phyloP scores from a whole-genome alignment of 169 alveolate genomes.

The Babesia sp. region DNA sequence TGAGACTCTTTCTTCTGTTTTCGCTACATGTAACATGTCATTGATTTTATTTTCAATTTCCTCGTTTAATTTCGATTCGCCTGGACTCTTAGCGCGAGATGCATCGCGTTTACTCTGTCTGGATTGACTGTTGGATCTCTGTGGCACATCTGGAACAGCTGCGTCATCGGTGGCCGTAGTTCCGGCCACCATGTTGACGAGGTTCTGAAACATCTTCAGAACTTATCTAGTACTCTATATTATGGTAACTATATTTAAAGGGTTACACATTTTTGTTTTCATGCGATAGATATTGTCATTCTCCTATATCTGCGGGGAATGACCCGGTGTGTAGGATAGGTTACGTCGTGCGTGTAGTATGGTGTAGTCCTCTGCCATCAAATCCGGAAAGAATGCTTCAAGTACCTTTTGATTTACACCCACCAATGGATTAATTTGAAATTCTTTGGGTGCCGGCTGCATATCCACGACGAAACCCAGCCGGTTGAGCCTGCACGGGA shows the following conservation, averaged over 20 bases:
- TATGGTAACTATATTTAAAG: background rate
- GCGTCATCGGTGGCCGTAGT: background rate
- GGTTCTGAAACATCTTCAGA: slow-evolving; percentile 2
- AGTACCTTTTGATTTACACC: slow-evolving; percentile 4
- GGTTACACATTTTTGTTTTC: background rate
- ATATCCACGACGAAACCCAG: slow-evolving; percentile 38
- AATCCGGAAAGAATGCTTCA: slow-evolving; percentile 51
- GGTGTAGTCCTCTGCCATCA: slow-evolving; percentile 47
- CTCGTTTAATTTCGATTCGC: background rate
- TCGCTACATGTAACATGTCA: slow-evolving; percentile 12
- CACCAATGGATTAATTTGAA: slow-evolving; percentile 39
- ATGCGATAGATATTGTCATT: slow-evolving; percentile 20
- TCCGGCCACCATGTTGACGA: slow-evolving; percentile 23
- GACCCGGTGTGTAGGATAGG: background rate
- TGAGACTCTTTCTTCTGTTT: slow-evolving; percentile 26
- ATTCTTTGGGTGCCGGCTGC: slow-evolving; percentile 41
- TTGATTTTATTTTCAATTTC: background rate
- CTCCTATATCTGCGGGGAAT: background rate
- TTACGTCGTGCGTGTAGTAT: slow-evolving; percentile 47
- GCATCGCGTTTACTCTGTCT: background rate
- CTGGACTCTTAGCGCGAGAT: background rate
- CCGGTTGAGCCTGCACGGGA: slow-evolving; percentile 25
- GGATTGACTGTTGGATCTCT: background rate
- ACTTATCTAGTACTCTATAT: background rate
- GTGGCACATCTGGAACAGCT: background rate